A percentile compares a stretch with the other conserved stretches of the same genome.
Conservation (phyloP, 176 grass and related monocot genomes). For the Musa beccarii region DNA sequence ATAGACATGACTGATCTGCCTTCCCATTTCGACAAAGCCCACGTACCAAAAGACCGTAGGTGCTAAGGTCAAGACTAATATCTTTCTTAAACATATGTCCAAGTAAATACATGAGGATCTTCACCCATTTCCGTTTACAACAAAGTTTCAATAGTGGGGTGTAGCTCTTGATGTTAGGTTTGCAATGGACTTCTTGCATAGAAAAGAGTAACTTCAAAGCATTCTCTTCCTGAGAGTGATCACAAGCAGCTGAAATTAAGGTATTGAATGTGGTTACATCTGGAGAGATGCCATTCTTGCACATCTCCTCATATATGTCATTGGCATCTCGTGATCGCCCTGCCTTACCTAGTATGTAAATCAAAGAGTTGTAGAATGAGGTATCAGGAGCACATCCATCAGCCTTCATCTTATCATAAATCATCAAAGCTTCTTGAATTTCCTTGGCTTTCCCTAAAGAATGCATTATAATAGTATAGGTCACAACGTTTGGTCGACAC, state of each 20-base stretch:
- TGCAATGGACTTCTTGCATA: constrained; percentile 64
- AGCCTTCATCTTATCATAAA: constrained; percentile 47
- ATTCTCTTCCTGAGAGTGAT: constrained; percentile 46
- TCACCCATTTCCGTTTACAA: constrained; percentile 62
- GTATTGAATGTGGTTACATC: constrained; percentile 61
- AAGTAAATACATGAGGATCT: constrained; percentile 52
- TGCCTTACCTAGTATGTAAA: constrained; percentile 56
- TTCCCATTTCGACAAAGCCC: constrained; percentile 62
- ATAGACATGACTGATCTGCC: constrained; percentile 46
- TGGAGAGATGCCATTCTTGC: constrained; percentile 28
- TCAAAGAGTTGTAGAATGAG: constrained; percentile 80
- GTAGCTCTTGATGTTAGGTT: constrained; percentile 60
- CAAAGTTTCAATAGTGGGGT: constrained; percentile 72
- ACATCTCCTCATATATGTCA: constrained; percentile 50
- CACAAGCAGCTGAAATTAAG: constrained; percentile 65
- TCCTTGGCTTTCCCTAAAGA: constrained; percentile 50
- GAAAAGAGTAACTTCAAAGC: constrained; percentile 51
- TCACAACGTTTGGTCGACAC: constrained; percentile 63
- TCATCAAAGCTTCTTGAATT: constrained; percentile 55
- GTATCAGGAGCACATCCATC: constrained; percentile 47
- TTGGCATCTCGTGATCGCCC: constrained; percentile 47
- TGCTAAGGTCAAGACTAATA: constrained; percentile 62
- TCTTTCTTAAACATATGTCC: constrained; percentile 70
- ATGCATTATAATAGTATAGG: constrained; percentile 81
- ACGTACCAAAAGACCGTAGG: constrained; percentile 54